Percentiles rank a stretch among this genome's conserved stretches.
These are phyloP conservation scores for Tulasnella sp. DNA, from an alignment of 768 basidiomycete species.

Conservation along the genomic window DNA sequence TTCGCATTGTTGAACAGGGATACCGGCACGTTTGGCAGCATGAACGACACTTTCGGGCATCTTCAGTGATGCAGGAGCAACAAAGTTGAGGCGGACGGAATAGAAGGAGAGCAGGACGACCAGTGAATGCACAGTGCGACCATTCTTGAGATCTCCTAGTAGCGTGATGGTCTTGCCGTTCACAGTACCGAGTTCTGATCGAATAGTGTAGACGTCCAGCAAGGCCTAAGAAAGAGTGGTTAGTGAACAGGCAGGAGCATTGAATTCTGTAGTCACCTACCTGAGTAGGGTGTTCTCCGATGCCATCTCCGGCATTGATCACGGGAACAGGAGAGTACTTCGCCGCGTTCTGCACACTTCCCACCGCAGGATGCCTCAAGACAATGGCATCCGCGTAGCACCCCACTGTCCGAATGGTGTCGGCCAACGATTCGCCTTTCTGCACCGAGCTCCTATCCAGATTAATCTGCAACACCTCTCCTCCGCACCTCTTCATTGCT, in stretches of 20 bases:
- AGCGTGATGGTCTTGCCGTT: slow-evolving; percentile 90
- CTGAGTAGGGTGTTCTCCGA: slow-evolving; percentile 96
- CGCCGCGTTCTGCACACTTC: slow-evolving; percentile 90
- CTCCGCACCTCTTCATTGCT: slow-evolving; percentile 97
- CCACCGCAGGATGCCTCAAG: slow-evolving; percentile 87
- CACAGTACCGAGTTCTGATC: slow-evolving; percentile 94
- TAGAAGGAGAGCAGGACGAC: slow-evolving; percentile 89
- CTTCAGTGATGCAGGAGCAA: slow-evolving; percentile 72
- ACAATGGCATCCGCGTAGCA: slow-evolving; percentile 95
- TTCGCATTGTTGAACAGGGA: slow-evolving; percentile 71
- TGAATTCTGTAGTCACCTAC: slow-evolving; percentile 34
- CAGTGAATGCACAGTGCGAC: slow-evolving; percentile 92
- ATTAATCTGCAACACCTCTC: slow-evolving; percentile 81
- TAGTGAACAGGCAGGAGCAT: slow-evolving; percentile 1
- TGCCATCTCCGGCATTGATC: slow-evolving; percentile 93
- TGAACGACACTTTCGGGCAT: slow-evolving; percentile 85
- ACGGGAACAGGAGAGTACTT: slow-evolving; percentile 94
- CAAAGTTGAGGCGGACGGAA: slow-evolving; percentile 90
- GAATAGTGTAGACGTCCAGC: slow-evolving; percentile 87
- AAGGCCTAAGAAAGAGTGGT: slow-evolving; percentile 49
- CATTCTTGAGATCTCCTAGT: slow-evolving; percentile 95
- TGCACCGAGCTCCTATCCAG: slow-evolving; percentile 77
- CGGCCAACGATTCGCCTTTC: slow-evolving; percentile 89
- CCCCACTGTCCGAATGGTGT: slow-evolving; percentile 87
- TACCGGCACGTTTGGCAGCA: slow-evolving; percentile 75